phyloP scores from a whole-genome alignment of 2,329 filamentous ascomycete species.

The Ophiostoma perfectum region DNA sequence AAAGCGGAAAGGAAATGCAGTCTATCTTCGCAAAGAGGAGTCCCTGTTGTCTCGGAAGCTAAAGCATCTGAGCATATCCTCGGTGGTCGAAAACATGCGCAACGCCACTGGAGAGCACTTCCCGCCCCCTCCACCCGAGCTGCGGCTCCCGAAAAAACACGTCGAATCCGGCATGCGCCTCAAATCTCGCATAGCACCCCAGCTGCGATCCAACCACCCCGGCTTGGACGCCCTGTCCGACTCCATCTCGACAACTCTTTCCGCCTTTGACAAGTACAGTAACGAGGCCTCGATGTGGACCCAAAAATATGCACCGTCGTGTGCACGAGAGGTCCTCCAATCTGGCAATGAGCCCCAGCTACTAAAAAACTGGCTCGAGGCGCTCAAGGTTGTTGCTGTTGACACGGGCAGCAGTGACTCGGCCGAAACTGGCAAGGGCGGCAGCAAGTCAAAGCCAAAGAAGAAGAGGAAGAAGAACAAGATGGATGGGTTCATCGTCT shows the following conservation, averaged over 20 bases:
- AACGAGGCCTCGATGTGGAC: slow-evolving; percentile 72
- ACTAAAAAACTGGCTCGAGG: slow-evolving; percentile 74
- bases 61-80: slow-evolving; percentile 38
- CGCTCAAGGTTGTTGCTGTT: slow-evolving; percentile 70
- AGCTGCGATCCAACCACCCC: slow-evolving; percentile 38
- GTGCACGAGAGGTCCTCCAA: slow-evolving; percentile 69
- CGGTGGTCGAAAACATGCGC: slow-evolving; percentile 33
- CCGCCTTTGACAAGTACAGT: slow-evolving; percentile 71
- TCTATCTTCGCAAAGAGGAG: slow-evolving; percentile 39
- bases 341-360: slow-evolving; percentile 61
- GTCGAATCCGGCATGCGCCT: slow-evolving; percentile 55
- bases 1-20: slow-evolving; percentile 48
- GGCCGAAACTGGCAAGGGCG: slow-evolving; percentile 31
- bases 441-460: slow-evolving; percentile 29
- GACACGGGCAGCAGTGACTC: slow-evolving; percentile 50
- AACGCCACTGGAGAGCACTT: slow-evolving; percentile 39
- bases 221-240: slow-evolving; percentile 43
- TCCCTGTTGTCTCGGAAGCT: slow-evolving; percentile 38
- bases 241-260: slow-evolving; percentile 56
- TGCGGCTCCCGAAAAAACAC: slow-evolving; percentile 51
- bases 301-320: slow-evolving; percentile 75
- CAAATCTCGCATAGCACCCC: slow-evolving; percentile 43
- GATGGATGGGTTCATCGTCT: slow-evolving; percentile 73
- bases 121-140: slow-evolving; percentile 41
- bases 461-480: slow-evolving; percentile 69